These are phyloP conservation scores for Xylogone sp. DNA, from an alignment of 2,329 filamentous ascomycete genomes.

Conservation along the genomic window DNA sequence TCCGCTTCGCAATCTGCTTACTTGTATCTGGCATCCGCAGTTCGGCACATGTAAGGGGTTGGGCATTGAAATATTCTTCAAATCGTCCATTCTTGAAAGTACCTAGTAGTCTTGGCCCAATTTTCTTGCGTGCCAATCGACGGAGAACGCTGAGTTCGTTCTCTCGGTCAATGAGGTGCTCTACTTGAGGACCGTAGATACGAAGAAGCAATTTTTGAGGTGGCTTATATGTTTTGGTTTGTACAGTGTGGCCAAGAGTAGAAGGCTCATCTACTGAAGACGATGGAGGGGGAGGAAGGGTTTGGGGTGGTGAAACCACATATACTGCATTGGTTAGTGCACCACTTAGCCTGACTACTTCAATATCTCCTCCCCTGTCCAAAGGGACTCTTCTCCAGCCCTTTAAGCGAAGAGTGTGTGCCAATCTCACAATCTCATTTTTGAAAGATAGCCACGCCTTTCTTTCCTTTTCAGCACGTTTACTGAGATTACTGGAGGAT, in stretches of 20 bases:
- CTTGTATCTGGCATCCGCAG: slow-evolving; percentile 79
- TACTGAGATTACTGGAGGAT: slow-evolving; percentile 37
- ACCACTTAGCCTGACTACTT: slow-evolving; percentile 76
- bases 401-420: slow-evolving; percentile 85
- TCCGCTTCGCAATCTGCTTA: slow-evolving; percentile 91
- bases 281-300: slow-evolving; percentile 42
- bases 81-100: slow-evolving; percentile 95
- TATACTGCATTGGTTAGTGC: slow-evolving; percentile 96
- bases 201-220: slow-evolving; percentile 73
- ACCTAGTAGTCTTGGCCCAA: slow-evolving; percentile 84
- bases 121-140: slow-evolving; percentile 84
- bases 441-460: slow-evolving; percentile 87
- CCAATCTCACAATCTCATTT: slow-evolving; percentile 81
- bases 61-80: slow-evolving; percentile 88
- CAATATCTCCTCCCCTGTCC: slow-evolving; percentile 63
- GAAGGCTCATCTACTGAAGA: slow-evolving; percentile 34
- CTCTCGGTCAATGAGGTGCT: slow-evolving; percentile 92
- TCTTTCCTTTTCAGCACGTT: slow-evolving; percentile 59
- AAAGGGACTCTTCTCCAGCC: slow-evolving; percentile 84
- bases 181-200: slow-evolving; percentile 91
- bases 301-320: slow-evolving; percentile 77
- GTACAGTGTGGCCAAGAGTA: neutral
- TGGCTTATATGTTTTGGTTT: slow-evolving; percentile 22
- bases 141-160: slow-evolving; percentile 83
- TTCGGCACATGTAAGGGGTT: slow-evolving; percentile 71